Conservation (phyloP, 2,329 filamentous ascomycete species). For the Colletotrichum abscissum region DNA sequence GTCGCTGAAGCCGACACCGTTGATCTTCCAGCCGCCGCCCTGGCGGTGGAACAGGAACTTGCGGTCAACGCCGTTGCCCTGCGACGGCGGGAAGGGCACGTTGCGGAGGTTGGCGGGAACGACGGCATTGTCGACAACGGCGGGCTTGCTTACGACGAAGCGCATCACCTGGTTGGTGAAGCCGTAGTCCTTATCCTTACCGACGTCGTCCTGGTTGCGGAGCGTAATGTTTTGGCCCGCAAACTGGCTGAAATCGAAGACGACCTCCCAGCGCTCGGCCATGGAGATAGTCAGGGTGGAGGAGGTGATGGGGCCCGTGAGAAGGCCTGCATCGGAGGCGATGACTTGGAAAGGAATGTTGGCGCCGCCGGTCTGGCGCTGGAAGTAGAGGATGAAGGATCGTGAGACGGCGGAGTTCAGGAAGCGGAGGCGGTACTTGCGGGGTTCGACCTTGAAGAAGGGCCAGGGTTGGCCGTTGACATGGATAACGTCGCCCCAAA, state of each 20-base stretch:
- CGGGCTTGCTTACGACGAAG: slow-evolving; percentile 57
- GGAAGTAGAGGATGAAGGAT: slow-evolving; percentile 61
- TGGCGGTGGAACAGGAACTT: slow-evolving; percentile 58
- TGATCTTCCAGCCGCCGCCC: slow-evolving; percentile 61
- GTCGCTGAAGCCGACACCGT: slow-evolving; percentile 59
- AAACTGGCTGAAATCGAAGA: slow-evolving; percentile 64
- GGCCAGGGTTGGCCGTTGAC: slow-evolving; percentile 72
- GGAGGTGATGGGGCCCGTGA: slow-evolving; percentile 55
- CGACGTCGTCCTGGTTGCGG: slow-evolving; percentile 46
- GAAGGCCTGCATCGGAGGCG: slow-evolving; percentile 64
- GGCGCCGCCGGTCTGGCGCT: slow-evolving; percentile 42
- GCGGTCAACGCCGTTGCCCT: slow-evolving; percentile 51
- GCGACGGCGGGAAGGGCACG: slow-evolving; percentile 50
- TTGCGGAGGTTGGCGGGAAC: slow-evolving; percentile 48
- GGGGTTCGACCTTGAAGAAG: slow-evolving; percentile 66
- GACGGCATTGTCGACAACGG: slow-evolving; percentile 48
- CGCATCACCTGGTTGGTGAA: slow-evolving; percentile 64
- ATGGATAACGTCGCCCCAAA: slow-evolving; percentile 69
- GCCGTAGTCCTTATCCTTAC: slow-evolving; percentile 59
- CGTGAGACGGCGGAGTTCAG: slow-evolving; percentile 61
- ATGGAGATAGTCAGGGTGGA: slow-evolving; percentile 59
- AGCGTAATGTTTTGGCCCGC: slow-evolving; percentile 59
- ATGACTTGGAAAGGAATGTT: slow-evolving; percentile 63
- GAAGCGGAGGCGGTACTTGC: slow-evolving; percentile 69
- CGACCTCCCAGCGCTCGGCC: slow-evolving; percentile 68